phyloP scores from a whole-genome alignment of 2,329 filamentous ascomycete genomes.

The Ceratocystis alfenasii region DNA sequence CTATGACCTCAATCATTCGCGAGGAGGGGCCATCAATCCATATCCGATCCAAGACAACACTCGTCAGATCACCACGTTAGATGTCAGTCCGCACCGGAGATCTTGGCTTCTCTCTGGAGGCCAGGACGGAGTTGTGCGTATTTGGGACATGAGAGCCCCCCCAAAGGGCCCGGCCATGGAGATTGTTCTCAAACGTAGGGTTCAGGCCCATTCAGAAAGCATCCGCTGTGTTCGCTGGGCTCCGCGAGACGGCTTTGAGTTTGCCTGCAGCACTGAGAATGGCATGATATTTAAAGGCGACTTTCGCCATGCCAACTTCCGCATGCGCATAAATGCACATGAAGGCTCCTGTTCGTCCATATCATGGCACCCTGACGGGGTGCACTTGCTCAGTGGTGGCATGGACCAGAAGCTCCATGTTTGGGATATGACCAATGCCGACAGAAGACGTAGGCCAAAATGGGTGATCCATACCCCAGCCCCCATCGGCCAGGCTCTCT shows the following conservation, averaged over 20 bases:
- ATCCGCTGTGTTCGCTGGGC: slow-evolving; percentile 56
- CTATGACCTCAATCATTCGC: slow-evolving; percentile 46
- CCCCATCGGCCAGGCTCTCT: slow-evolving; percentile 46
- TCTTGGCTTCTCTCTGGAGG: slow-evolving; percentile 50
- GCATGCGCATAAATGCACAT: slow-evolving; percentile 50
- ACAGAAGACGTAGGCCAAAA: slow-evolving; percentile 53
- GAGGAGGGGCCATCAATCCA: slow-evolving; percentile 35
- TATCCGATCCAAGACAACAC: slow-evolving; percentile 50
- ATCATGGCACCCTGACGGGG: slow-evolving; percentile 56
- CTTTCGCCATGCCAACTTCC: slow-evolving; percentile 42
- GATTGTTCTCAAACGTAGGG: slow-evolving; percentile 38
- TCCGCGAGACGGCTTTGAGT: slow-evolving; percentile 47
- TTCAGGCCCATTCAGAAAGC: slow-evolving; percentile 43
- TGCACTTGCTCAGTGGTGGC: slow-evolving; percentile 52
- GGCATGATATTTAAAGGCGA: slow-evolving; percentile 55
- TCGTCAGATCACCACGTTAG: slow-evolving; percentile 51
- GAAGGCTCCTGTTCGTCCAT: slow-evolving; percentile 48
- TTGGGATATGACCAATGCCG: slow-evolving; percentile 52
- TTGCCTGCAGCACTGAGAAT: slow-evolving; percentile 53
- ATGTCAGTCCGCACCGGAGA: slow-evolving; percentile 48
- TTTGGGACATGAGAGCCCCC: slow-evolving; percentile 46
- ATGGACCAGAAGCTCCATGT: slow-evolving; percentile 50
- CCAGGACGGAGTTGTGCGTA: slow-evolving; percentile 51
- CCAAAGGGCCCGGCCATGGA: slow-evolving; percentile 37
- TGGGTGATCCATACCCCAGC: slow-evolving; percentile 50